Evolutionary conservation across 2,329 filamentous ascomycete genomes (phyloP), one percentile per base, ranked within the genome.

Genomic region (Ascochyta rabiei): DNA sequence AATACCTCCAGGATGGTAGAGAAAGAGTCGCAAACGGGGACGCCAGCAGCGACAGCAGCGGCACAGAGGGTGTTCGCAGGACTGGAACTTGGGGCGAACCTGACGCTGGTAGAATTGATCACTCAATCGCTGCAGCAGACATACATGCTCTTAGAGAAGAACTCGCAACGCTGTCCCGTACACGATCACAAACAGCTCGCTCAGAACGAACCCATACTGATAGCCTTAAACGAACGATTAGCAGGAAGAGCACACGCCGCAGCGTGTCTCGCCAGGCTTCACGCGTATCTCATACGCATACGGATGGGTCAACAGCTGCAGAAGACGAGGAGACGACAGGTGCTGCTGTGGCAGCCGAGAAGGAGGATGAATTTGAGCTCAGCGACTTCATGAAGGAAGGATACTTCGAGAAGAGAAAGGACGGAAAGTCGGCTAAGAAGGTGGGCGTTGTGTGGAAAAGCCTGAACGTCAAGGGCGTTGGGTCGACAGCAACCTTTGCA

Each of bases 391-490:
- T 93, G 75, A 83, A 85, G 41, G 85, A 90, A 56, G 89, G 89
- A 1, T 87, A 89, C 64, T 87, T 92, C 55, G 90, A 92, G 74
- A 90, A 89, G 70, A 82, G 88, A 12, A 84, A 84, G 39, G 82
- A 86, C 26, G 87, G 86, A 6, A 79, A 81, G 31, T 88, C 89
- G 0, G 83, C 87, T 10, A 95, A 93, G 77, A 89, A 87, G 65
- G 84, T 93, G 10, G 90, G 90, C 2, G 88, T 93, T 1, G 78
- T 91, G 1, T 93, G 88, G 79, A 90, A 88, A 74, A 82, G 90
- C 63, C 79, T 93, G 44, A 91, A 86, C 0, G 90, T 93, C 24
- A 87, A 89, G 71, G 90, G 90, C 16, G 77, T 87, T 7, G 86
- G 86, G 37, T 85, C 84, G 12, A 86, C 85, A 0, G 80, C 88